A percentile compares a stretch with the other conserved stretches of the same genome.
Evolutionary conservation across 2,329 filamentous ascomycete genomes (phyloP).

Genomic region (Monosporascus ibericus): DNA sequence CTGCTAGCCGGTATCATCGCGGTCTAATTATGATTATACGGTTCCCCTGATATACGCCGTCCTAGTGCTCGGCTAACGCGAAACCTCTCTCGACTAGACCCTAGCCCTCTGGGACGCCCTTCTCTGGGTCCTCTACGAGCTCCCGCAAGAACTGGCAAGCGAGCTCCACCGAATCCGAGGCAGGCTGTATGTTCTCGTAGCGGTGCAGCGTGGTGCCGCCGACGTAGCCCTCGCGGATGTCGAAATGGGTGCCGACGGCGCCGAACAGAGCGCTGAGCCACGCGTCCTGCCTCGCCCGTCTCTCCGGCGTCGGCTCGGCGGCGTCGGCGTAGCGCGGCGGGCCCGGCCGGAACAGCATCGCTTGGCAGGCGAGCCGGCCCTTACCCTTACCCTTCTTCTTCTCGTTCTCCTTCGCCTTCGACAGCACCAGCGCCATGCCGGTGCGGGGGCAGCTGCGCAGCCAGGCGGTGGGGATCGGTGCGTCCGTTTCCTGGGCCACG

Average conservation of each 20-base stretch:
- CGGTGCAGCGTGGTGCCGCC: conserved; percentile 3
- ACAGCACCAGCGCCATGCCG: conserved; percentile 9
- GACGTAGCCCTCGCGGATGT: conserved; percentile 2
- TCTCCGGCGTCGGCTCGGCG: neutral
- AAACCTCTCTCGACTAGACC: neutral
- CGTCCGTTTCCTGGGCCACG: neutral
- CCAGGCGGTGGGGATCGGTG: conserved; percentile 6
- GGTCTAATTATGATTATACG: too few species aligned
- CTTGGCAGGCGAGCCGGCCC: neutral
- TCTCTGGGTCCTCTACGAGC: neutral
- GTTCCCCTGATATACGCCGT: neutral
- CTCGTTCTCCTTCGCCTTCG: neutral
- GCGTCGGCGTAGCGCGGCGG: conserved; percentile 2
- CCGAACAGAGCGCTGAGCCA: conserved; percentile 5
- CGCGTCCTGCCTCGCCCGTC: conserved; percentile 3
- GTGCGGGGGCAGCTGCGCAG: conserved; percentile 8
- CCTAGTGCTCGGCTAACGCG: neutral
- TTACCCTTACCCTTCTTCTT: neutral
- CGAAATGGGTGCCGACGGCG: neutral
- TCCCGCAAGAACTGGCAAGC: neutral
- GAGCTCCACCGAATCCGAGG: neutral
- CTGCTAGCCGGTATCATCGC: too few species aligned
- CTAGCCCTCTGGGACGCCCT: neutral
- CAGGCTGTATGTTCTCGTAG: neutral
- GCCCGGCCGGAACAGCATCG: conserved; percentile 9